A percentile compares a stretch with the other conserved stretches of the same genome.
These are phyloP conservation scores for Litchi chinensis DNA, from an alignment of 345 rosid species.

Conservation along the genomic window DNA sequence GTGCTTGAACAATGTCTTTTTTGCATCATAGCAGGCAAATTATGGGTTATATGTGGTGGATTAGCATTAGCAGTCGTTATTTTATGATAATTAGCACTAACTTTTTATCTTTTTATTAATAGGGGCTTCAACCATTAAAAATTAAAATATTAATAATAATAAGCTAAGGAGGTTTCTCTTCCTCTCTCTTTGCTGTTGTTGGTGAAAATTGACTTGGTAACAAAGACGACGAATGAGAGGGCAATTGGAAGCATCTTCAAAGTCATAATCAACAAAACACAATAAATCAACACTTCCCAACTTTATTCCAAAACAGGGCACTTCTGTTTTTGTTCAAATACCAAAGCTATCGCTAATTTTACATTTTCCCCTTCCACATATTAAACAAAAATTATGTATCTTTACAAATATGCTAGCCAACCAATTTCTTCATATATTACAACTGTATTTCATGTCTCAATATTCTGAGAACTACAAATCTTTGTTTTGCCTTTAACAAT, in stretches of 20 bases:
- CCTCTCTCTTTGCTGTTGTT: not conserved
- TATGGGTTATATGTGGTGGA: not conserved
- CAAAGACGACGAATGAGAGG: not conserved
- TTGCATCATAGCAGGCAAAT: not conserved
- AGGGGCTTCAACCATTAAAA: not conserved
- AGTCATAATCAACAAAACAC: not conserved
- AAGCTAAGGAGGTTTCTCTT: not conserved
- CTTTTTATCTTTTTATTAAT: too few relatives aligned
- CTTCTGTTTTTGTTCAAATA: not conserved
- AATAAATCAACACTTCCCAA: slow-evolving; percentile 8
- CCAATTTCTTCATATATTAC: slow-evolving; percentile 35
- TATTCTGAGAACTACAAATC: slow-evolving; percentile 19
- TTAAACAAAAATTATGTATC: slow-evolving; percentile 26
- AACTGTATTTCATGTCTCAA: slow-evolving; percentile 27
- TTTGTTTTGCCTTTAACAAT: slow-evolving; percentile 8
- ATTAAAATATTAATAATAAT: not conserved
- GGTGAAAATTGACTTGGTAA: slow-evolving; percentile 14
- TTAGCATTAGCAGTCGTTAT: too few relatives aligned
- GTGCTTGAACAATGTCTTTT: not conserved
- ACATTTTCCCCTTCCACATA: slow-evolving; percentile 31
- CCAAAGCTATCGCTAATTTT: slow-evolving; percentile 20
- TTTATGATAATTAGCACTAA: too few relatives aligned
- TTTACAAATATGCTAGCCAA: slow-evolving; percentile 36
- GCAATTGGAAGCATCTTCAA: not conserved
- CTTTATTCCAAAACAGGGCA: slow-evolving; percentile 22